These are phyloP conservation scores for Coemansia sp. DNA, from an alignment of 192 early-diverging fungal genomes.

Conservation along the genomic window DNA sequence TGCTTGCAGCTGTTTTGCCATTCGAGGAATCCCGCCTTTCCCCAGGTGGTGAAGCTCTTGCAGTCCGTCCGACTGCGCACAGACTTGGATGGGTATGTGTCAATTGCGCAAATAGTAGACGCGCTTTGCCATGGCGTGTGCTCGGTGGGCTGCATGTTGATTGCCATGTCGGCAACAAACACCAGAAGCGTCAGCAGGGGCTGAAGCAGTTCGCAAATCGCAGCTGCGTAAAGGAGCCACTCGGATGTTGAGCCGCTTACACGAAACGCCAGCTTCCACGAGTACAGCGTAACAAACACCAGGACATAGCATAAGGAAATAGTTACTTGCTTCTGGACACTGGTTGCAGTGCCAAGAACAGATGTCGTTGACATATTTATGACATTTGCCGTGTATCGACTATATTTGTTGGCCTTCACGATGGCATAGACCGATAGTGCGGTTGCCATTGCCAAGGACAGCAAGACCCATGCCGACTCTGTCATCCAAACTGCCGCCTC, in stretches of 20 bases:
- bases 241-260: slow-evolving; percentile 11
- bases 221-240: slow-evolving; percentile 12
- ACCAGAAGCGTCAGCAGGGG: slow-evolving; percentile 7
- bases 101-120: background rate
- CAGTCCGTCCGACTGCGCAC: background rate
- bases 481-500: slow-evolving; percentile 20
- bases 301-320: slow-evolving; percentile 17
- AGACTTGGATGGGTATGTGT: background rate
- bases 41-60: slow-evolving; percentile 18
- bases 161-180: slow-evolving; percentile 12
- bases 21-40: slow-evolving; percentile 9
- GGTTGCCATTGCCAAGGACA: slow-evolving; percentile 3
- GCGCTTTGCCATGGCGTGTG: slow-evolving; percentile 10
- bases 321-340: slow-evolving; percentile 14
- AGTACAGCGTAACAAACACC: background rate
- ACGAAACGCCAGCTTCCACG: slow-evolving; percentile 25
- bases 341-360: slow-evolving; percentile 18
- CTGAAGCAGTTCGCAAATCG: slow-evolving; percentile 21
- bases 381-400: background rate
- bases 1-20: slow-evolving; percentile 6
- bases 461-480: slow-evolving; percentile 18
- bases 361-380: slow-evolving; percentile 8
- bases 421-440: slow-evolving; percentile 9
- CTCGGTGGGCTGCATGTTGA: slow-evolving; percentile 7
- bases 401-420: slow-evolving; percentile 25